Percentiles rank a stretch among this genome's conserved stretches.
Evolutionary conservation across 805 yeast species (phyloP).

Genomic region (Candida methanosorbosa): DNA sequence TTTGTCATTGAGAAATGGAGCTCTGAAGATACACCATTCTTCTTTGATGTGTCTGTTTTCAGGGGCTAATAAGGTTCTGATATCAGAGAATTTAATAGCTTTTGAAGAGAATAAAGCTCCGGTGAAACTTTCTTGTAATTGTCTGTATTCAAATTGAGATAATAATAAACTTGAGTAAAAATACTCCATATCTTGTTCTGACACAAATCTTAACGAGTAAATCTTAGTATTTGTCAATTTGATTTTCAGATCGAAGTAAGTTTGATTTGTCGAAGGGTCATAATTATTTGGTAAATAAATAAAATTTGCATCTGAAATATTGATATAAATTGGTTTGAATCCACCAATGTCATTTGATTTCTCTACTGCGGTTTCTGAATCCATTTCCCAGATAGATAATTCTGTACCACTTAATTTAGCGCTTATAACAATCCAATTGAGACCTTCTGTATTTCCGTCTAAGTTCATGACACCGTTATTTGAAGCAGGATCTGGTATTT

Average conservation of each 20-base stretch:
- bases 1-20: slow-evolving; percentile 44
- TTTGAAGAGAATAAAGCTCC: slow-evolving; percentile 54
- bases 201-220: slow-evolving; percentile 50
- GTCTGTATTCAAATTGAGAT: slow-evolving; percentile 47
- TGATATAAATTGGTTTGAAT: slow-evolving; percentile 42
- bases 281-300: slow-evolving; percentile 4
- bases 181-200: slow-evolving; percentile 56
- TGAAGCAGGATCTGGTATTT: slow-evolving; percentile 10
- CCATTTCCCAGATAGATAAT: slow-evolving; percentile 38
- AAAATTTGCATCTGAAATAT: slow-evolving; percentile 37
- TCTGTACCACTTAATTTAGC: slow-evolving; percentile 41
- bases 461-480: slow-evolving; percentile 25
- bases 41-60: slow-evolving; percentile 36
- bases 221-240: slow-evolving; percentile 25
- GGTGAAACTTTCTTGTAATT: slow-evolving; percentile 54
- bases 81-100: slow-evolving; percentile 48
- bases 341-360: slow-evolving; percentile 25
- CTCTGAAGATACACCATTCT: slow-evolving; percentile 56
- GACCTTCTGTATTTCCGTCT: slow-evolving; percentile 41
- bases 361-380: slow-evolving; percentile 20
- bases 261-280: slow-evolving; percentile 3
- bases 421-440: slow-evolving; percentile 18
- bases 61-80: slow-evolving; percentile 47
- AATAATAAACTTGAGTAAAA: slow-evolving; percentile 39
- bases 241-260: slow-evolving; percentile 43